Evolutionary conservation across 1,284 basidiomycete species (phyloP), one percentile per base, ranked within the genome.

Genomic region (Coniferiporia weirii): DNA sequence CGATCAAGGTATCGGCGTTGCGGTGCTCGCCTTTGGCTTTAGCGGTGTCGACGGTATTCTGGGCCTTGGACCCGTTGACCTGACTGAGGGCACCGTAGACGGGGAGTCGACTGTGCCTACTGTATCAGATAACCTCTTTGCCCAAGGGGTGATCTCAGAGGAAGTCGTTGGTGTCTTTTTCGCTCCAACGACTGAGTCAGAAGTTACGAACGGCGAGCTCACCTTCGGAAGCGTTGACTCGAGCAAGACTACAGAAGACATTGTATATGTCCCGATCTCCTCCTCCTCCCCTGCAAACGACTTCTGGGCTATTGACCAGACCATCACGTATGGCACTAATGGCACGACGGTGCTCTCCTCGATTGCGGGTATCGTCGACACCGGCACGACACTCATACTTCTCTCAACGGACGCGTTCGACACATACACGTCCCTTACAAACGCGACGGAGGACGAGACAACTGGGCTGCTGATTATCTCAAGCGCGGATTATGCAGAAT

Each of bases 291-390:
- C 71, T 2, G 66, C 72, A 10, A 65, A 46, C 22, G 35, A 64
- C 10, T 74, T 68, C 62, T 74, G 72, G 72, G 73, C 72, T 32
- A 69, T 75, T 52, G 66, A 74, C 62, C 69, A 69, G 59, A 59
- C 57, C 1, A 65, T 72, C 47, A 66, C 64, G 9, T 72, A 72
- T 50, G 68, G 27, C 27, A 27, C 38, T 10, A 47, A 47, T 10
- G 34, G 49, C 15, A 61, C 61, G 17, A 52, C 48, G 7, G 61
- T 67, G 35, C 55, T 65, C 9, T 52, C 61, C 6, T 61, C 59
- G 22, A 66, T 63, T 38, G 66, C 66, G 13, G 67, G 66, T 9
- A 64, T 68, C 36, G 65, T 68, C 40, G 68, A 68, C 56, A 68
- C 66, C 8, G 64, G 64, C 45, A 66, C 64, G 10, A 63, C 63